Evolutionary conservation across 2,329 filamentous ascomycete genomes (phyloP), one percentile per base, ranked within the genome.

Genomic region (Cadophora gregata): DNA sequence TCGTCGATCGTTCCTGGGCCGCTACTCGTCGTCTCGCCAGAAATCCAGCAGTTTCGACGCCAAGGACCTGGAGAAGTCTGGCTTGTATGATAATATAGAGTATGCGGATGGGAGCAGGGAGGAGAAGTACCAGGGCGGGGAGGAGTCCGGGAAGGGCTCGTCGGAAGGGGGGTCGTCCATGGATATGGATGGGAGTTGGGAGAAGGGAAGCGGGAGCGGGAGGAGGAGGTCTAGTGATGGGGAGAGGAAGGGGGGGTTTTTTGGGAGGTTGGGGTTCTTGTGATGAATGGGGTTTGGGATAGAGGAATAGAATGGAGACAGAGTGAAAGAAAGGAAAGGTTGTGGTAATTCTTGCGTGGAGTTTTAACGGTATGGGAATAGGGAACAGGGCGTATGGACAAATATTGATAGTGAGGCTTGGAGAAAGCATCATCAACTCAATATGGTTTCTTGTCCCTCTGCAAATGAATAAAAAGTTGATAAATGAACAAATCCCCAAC

Each of bases 41-140:
- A 67, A 65, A 25, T 55, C 63, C 42, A 64, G 25, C 38, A 47
- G 29, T 42, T 66, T 66, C n/a, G 9, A 55, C 53, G 42, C 67
- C 50, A 48, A 61, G 56, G 51, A 51, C 4, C 29, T 60, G 47
- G 62, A 68, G 31, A 62, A 66, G 27, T 62, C 24, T 1, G 67
- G 59, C 5, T 45, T 73, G 36, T 74, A 77, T 56, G 70, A 73
- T 29, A 70, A 73, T 21, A 67, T 74, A 2, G 38, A 67, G 12
- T 71, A 73, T 36, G 68, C 67, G 29, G 72, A 74, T 51, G 70
- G 69, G 4, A 67, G 8, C 12, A 70, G 60, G 19, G 71, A 70
- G 50, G 60, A 63, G 14, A 69, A 65, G 9, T 47, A 50, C 21
- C 62, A 66, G 38, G 50, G 45, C 10, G 58, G 66, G 25, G 59